Evolutionary conservation across 495 filamentous ascomycete genomes (phyloP).

Genomic region (Aspergillus wentii): DNA sequence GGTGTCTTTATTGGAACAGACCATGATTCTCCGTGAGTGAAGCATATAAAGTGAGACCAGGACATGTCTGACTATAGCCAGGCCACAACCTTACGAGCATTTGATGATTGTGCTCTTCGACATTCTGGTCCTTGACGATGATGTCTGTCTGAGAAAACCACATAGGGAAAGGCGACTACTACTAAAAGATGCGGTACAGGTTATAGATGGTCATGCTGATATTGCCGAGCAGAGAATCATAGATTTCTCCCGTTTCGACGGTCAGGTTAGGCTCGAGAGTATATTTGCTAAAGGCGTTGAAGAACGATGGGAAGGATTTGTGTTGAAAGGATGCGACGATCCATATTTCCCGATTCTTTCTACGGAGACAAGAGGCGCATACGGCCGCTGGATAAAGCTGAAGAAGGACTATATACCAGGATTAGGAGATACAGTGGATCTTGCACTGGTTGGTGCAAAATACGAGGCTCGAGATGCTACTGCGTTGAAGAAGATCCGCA

Average conservation of each 20-base stretch:
- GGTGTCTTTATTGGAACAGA: constrained; percentile 64
- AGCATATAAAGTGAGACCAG: not conserved
- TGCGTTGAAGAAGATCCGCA: constrained; percentile 32
- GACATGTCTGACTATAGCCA: constrained; percentile 18
- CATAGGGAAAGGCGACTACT: constrained; percentile 56
- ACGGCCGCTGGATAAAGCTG: constrained; percentile 67
- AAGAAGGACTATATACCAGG: constrained; percentile 87
- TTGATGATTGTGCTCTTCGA: constrained; percentile 85
- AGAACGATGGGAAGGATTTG: constrained; percentile 65
- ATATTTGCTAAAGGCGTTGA: constrained; percentile 63
- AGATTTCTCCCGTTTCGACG: constrained; percentile 48
- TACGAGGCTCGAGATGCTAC: constrained; percentile 57
- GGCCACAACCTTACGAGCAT: constrained; percentile 64
- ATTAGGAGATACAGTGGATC: constrained; percentile 77
- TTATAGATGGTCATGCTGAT: constrained; percentile 52
- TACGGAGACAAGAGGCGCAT: constrained; percentile 20
- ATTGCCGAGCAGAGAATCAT: constrained; percentile 58
- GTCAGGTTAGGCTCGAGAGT: constrained; percentile 45
- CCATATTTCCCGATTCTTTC: constrained; percentile 63
- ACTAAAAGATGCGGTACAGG: constrained; percentile 53
- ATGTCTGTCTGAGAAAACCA: constrained; percentile 54
- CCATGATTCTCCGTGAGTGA: constrained; percentile 62
- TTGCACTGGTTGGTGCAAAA: constrained; percentile 68
- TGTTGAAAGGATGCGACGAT: constrained; percentile 73
- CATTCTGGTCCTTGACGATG: constrained; percentile 64